Conservation (phyloP, 2,329 filamentous ascomycete genomes). For the Diaporthe batatas region DNA sequence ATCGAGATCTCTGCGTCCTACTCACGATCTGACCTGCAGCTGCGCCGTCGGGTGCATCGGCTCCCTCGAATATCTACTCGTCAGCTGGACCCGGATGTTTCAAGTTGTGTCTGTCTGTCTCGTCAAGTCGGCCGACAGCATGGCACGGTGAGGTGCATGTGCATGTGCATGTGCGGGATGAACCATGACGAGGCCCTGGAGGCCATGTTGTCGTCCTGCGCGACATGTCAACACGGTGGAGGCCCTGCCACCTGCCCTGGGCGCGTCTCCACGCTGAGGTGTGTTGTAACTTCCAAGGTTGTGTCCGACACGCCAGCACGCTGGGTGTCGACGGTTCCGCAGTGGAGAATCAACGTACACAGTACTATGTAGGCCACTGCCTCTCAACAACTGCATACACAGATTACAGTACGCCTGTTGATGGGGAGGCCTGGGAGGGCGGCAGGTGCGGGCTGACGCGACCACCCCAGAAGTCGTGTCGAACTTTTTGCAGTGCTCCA, state of each 20-base stretch:
- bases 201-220: neutral
- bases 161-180: too few relatives aligned
- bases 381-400: neutral
- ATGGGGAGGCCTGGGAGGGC: neutral
- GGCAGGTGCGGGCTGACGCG: neutral
- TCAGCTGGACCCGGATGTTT: neutral
- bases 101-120: neutral
- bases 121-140: neutral
- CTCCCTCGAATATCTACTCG: neutral
- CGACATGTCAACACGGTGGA: conserved; percentile 11
- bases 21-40: conserved; percentile 23
- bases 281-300: too few relatives aligned
- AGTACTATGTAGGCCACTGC: too few relatives aligned
- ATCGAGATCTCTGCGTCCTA: conserved; percentile 15
- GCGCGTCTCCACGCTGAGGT: conserved; percentile 23
- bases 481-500: conserved; percentile 10
- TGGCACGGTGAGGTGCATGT: too few relatives aligned
- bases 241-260: conserved; percentile 3
- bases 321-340: conserved; percentile 12
- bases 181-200: neutral
- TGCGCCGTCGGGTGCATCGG: conserved; percentile 13
- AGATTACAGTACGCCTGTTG: neutral
- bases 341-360: conserved; percentile 23
- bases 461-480: conserved; percentile 11
- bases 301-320: neutral